Percentiles rank a stretch among this genome's conserved stretches.
Evolutionary conservation across 495 filamentous ascomycete genomes (phyloP).

Genomic region (Neurospora intermedia): DNA sequence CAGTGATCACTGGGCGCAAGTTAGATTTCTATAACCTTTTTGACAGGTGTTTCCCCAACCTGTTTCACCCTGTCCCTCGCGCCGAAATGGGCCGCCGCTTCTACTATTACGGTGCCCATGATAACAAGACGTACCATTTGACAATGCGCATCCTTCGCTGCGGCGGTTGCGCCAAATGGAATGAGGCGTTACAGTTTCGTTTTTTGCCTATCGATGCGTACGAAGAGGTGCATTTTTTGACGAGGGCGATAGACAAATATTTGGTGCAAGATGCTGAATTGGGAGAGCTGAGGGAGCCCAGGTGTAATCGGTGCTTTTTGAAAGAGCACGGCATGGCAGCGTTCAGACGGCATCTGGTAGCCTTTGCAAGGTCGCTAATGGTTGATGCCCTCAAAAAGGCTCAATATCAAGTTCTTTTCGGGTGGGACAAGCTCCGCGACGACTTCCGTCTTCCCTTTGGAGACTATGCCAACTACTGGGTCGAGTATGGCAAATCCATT

Average conservation of each 20-base stretch:
- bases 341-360: background rate
- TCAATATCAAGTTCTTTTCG: background rate
- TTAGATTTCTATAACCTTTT: background rate
- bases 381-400: background rate
- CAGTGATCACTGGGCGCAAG: background rate
- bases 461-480: background rate
- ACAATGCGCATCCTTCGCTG: background rate
- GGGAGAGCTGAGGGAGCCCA: background rate
- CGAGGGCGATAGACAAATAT: background rate
- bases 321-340: background rate
- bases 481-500: background rate
- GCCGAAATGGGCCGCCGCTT: background rate
- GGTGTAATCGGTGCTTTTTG: background rate
- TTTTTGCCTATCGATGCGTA: background rate
- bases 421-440: background rate
- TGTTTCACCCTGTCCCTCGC: background rate
- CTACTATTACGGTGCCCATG: background rate
- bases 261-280: background rate
- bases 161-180: background rate
- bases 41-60: background rate
- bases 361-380: background rate
- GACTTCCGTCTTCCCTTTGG: background rate
- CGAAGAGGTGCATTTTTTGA: background rate
- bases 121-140: background rate
- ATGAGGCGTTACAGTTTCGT: background rate